Conservation (phyloP, 1,139 yeast genomes). For the Yamadazyma atmosphaerica region DNA sequence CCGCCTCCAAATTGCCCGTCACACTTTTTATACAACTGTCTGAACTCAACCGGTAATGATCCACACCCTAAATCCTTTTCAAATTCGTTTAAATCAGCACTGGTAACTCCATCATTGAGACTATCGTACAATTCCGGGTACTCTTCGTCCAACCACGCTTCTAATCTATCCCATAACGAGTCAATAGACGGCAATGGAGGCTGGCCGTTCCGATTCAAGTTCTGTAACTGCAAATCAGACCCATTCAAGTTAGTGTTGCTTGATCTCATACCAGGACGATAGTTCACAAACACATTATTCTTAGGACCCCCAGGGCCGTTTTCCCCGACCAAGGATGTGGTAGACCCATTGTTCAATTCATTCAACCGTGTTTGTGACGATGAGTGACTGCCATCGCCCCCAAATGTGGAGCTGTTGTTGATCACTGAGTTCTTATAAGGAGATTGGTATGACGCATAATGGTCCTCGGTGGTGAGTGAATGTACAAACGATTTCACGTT, state of each 20-base stretch:
- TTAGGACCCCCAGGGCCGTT: constrained; percentile 17
- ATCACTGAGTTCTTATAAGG: constrained; percentile 37
- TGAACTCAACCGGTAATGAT: constrained; percentile 68
- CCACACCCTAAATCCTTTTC: constrained; percentile 69
- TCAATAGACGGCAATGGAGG: constrained; percentile 74
- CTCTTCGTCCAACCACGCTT: constrained; percentile 70
- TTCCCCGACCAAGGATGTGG: constrained; percentile 23
- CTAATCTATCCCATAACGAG: constrained; percentile 74
- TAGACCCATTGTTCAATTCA: constrained; percentile 34
- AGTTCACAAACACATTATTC: constrained; percentile 24
- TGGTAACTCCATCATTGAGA: constrained; percentile 67
- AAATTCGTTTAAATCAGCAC: constrained; percentile 74
- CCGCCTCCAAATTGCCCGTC: constrained; percentile 85
- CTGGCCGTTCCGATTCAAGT: constrained; percentile 48
- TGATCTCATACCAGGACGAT: constrained; percentile 43
- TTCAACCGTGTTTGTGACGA: constrained; percentile 33
- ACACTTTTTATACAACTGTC: constrained; percentile 72
- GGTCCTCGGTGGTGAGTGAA: constrained; percentile 63
- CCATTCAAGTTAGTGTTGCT: constrained; percentile 27
- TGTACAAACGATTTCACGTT: constrained; percentile 53
- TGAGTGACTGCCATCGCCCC: constrained; percentile 15
- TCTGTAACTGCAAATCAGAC: constrained; percentile 43
- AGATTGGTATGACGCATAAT: constrained; percentile 59
- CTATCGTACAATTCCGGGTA: constrained; percentile 80
- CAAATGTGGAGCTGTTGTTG: constrained; percentile 18